Percentiles rank a stretch among this genome's conserved stretches.
Evolutionary conservation across 352 stramenopile species (phyloP).

Genomic region (Globisporangium canariense): DNA sequence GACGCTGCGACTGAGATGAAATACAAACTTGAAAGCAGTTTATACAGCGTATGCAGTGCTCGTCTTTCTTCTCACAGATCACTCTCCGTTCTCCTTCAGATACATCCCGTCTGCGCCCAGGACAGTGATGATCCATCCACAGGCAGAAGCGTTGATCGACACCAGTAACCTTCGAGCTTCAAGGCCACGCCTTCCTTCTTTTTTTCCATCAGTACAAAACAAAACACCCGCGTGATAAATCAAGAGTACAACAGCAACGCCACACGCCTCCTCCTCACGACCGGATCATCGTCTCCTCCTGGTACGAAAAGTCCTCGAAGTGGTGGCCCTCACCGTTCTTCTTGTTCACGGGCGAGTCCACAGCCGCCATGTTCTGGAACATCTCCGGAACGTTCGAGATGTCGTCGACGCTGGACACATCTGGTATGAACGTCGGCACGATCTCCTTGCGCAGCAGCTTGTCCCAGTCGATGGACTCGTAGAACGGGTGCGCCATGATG

Average conservation of each 20-base stretch:
- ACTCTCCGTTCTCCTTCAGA: background rate
- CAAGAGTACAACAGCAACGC: slow-evolving; percentile 11
- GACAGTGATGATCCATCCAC: no score
- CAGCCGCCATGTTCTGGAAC: slow-evolving; percentile 88
- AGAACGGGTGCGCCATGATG: slow-evolving; percentile 88
- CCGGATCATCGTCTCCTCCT: slow-evolving; percentile 60
- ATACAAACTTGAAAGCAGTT: slow-evolving; percentile 1
- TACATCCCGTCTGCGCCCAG: background rate
- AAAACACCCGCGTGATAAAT: slow-evolving; percentile 10
- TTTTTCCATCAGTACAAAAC: slow-evolving; percentile 8
- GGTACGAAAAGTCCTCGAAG: slow-evolving; percentile 90
- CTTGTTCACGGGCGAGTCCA: slow-evolving; percentile 86
- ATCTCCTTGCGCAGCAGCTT: slow-evolving; percentile 85
- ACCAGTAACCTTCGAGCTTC: background rate
- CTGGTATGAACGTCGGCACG: slow-evolving; percentile 70
- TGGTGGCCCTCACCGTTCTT: slow-evolving; percentile 82
- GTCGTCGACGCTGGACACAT: slow-evolving; percentile 77
- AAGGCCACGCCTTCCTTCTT: background rate
- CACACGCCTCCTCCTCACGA: slow-evolving; percentile 4
- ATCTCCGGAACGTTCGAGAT: slow-evolving; percentile 88
- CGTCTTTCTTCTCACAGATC: background rate
- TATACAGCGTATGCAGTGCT: slow-evolving; percentile 4
- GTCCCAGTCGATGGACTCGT: slow-evolving; percentile 84
- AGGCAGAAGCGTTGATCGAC: no score
- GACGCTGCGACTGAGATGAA: background rate